Evolutionary conservation across 768 basidiomycete species (phyloP), one percentile per base, ranked within the genome.

Genomic region (Sarcomyxa edulis): DNA sequence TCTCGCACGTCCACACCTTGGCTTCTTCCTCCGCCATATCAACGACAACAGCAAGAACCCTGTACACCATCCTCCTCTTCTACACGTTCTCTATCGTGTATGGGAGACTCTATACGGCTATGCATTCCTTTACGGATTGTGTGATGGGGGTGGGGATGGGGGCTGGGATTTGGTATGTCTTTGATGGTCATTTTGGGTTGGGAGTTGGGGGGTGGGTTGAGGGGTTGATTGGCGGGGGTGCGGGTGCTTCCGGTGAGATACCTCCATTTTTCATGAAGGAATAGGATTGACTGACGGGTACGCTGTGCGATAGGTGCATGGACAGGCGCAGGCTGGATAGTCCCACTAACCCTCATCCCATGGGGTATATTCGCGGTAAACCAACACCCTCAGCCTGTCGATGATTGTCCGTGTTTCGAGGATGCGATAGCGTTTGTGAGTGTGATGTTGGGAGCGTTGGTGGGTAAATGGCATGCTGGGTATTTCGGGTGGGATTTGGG

Each of bases 371-470:
- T 87, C 4, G 62, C 85, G 14, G 82, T 94, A n/a, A 84, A 92
- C 52, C 79, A 87, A 44, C 91, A 94, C 52, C 92, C 94, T 0
- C 85, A 94, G 48, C 95, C 95, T 0, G 87, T 95, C 7, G 94
- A 98, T 41, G 91, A 95, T 51, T 97, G 95, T 48, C 95, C 95
- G 2, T 97, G 95, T 60, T 99, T 96, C 59, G 95, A 96, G 54
- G 95, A 98, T 52, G 90, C 94, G 3, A 94, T 97, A 35, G 92
- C 95, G 0, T 84, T 93, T 47, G 63, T 86, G n/a, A 82, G 87
- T 18, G 92, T 92, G 28, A 69, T 88, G 12, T 66, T 85, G 24
- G 95, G 95, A n/a, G 65, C 70, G 14, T 62, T 76, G 16, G 54
- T 92, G 0, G 78, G 77, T 0, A 68, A 74, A 30, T 96, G 93